A percentile compares a stretch with the other conserved stretches of the same genome.
phyloP scores from a whole-genome alignment of 2,329 filamentous ascomycete species.

The Cladosporium sp. region DNA sequence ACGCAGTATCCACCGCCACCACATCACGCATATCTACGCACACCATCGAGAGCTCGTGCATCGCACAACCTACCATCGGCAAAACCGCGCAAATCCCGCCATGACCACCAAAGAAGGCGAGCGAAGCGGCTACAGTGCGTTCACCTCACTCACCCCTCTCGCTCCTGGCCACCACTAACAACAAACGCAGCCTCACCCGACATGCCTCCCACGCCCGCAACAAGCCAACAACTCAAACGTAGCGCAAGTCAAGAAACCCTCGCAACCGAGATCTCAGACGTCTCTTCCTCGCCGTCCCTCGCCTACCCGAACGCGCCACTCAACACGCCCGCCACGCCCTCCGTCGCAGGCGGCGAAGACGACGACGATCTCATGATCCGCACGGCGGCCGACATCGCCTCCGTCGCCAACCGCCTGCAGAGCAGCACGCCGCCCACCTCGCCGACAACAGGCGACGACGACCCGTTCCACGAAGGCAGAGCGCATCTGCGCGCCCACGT shows the following conservation, averaged over 20 bases:
- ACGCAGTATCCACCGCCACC: slow-evolving; percentile 3
- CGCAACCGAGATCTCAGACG: slow-evolving; percentile 9
- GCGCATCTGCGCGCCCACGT: not conserved
- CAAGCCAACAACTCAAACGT: slow-evolving; percentile 2
- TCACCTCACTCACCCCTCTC: not conserved
- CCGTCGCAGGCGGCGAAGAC: slow-evolving; percentile 8
- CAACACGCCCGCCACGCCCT: slow-evolving; percentile 17
- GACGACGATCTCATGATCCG: not conserved
- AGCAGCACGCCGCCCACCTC: not conserved
- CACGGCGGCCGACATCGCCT: slow-evolving; percentile 4
- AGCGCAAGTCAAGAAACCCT: slow-evolving; percentile 12
- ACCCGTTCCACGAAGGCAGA: slow-evolving; percentile 7
- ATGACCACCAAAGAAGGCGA: not conserved
- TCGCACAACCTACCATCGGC: not conserved
- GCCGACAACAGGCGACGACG: not conserved
- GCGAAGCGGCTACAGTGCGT: slow-evolving; percentile 10
- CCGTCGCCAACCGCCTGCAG: slow-evolving; percentile 5
- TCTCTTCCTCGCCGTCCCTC: slow-evolving; percentile 7
- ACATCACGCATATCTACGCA: slow-evolving; percentile 3
- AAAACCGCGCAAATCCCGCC: not conserved
- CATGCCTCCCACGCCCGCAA: slow-evolving; percentile 3
- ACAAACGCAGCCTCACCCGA: not conserved
- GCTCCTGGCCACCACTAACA: not conserved
- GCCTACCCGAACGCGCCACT: slow-evolving; percentile 14
- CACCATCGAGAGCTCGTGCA: not conserved